phyloP scores from a whole-genome alignment of 306 rosid species.

The Echinosophora koreensis region DNA sequence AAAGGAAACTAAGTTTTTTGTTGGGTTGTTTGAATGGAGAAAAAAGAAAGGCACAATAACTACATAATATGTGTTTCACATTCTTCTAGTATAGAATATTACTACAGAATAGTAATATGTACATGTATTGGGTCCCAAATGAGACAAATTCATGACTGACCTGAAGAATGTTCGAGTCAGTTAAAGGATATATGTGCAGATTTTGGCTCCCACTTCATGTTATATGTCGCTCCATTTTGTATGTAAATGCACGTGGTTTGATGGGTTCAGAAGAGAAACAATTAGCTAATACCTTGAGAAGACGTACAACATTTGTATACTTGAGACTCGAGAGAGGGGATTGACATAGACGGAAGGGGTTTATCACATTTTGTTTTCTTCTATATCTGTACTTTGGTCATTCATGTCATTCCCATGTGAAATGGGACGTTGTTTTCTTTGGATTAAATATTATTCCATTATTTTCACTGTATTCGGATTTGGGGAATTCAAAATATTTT shows the following conservation, averaged over 20 bases:
- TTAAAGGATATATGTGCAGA: neutral
- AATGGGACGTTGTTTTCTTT: too few species aligned
- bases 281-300: neutral
- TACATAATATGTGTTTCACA: neutral
- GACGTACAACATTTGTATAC: neutral
- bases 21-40: too few species aligned
- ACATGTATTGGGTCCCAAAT: neutral
- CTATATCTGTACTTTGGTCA: neutral
- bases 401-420: neutral
- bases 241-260: conserved; percentile 50
- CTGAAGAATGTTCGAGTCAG: conserved; percentile 29
- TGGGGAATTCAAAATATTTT: too few species aligned
- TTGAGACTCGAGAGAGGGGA: neutral
- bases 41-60: neutral
- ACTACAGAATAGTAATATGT: neutral
- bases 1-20: too few species aligned
- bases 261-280: neutral
- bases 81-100: conserved; percentile 1
- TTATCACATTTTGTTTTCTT: conserved; percentile 4
- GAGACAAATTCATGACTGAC: conserved; percentile 24
- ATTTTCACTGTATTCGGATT: too few species aligned
- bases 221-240: conserved; percentile 46
- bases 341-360: neutral
- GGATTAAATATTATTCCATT: too few species aligned
- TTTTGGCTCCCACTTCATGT: conserved; percentile 50